phyloP scores from a whole-genome alignment of 2,329 filamentous ascomycete genomes.

The Fusarium continuum region DNA sequence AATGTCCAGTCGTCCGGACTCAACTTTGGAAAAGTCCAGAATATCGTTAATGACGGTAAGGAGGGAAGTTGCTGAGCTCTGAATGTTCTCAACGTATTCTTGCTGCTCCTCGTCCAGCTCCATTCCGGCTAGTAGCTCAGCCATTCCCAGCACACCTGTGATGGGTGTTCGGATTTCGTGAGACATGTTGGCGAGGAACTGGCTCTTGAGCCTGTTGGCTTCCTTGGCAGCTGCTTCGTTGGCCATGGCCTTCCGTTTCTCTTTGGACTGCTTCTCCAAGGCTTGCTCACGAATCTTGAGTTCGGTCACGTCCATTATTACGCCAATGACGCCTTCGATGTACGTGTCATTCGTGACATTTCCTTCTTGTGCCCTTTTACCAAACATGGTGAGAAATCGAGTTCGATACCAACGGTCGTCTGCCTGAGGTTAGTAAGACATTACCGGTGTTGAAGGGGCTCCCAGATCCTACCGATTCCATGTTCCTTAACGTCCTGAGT shows the following conservation, averaged over 20 bases:
- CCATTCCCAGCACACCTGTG: conserved; percentile 83
- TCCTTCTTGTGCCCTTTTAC: conserved; percentile 63
- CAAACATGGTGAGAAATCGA: conserved; percentile 72
- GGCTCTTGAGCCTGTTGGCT: conserved; percentile 80
- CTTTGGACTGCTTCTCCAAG: conserved; percentile 69
- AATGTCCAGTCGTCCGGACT: conserved; percentile 79
- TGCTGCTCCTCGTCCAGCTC: conserved; percentile 74
- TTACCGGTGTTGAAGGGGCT: background rate
- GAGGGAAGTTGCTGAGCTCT: conserved; percentile 80
- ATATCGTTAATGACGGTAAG: conserved; percentile 93
- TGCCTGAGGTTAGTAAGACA: conserved; percentile 39
- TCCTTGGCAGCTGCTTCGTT: conserved; percentile 83
- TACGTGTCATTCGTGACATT: conserved; percentile 56
- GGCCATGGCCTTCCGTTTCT: conserved; percentile 75
- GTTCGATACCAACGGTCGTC: conserved; percentile 75
- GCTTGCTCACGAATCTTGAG: conserved; percentile 60
- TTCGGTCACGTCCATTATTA: conserved; percentile 84
- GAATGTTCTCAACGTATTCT: conserved; percentile 80
- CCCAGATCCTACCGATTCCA: conserved; percentile 55
- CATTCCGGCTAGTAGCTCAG: conserved; percentile 76
- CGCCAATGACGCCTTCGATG: conserved; percentile 77
- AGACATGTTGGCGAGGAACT: conserved; percentile 84
- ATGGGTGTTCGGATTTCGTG: conserved; percentile 83
- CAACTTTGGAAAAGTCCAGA: conserved; percentile 87
- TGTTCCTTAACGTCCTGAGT: conserved; percentile 72